Evolutionary conservation across 148 eudicot genomes (phyloP), one percentile per base, ranked within the genome.

Genomic region (Amaranthus hypochondriacus): DNA sequence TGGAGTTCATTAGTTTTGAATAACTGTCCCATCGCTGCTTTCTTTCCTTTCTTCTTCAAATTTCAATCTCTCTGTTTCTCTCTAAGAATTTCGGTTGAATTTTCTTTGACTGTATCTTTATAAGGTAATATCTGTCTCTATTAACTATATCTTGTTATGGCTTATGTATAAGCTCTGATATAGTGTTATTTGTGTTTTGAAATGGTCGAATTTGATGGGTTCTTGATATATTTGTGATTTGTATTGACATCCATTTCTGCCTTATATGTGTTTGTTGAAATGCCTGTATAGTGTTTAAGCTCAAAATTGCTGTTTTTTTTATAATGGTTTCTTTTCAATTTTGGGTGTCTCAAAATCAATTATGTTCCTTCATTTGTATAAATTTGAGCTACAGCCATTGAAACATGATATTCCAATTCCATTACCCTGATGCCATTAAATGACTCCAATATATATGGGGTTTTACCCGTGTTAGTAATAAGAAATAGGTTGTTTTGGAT

Each of bases 251-350:
- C 52, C 54, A 51, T 44, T 8, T 52, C 21, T 67, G 73, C 67
- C 56, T 59, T 46, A 51, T 42, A 66, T 14, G 21, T 72, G 80
- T 78, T 78, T 78, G 80, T 2, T 66, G 10, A 59, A 71, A 39
- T 71, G 75, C 14, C 47, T 56, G 65, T 67, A 9, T 60, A 7
- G 63, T 28, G 9, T n/a, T 60, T 60, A 8, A 11, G 47, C 10
- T 10, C 3, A 44, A 46, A 12, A 63, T 15, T 39, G 4, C 5
- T 28, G 0, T 21, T 64, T 4, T 64, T 4, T 12, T 7, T 10
- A n/a, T 48, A 42, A 65, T n/a, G n/a, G 1, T 48, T 0, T 46
- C 28, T 15, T 46, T 65, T 44, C 4, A 7, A 1, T 46, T 48
- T 65, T 65, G 15, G 52, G n/a, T n/a, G 11, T 3, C 43, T 42